These are phyloP conservation scores for Xerocomellus intermedius DNA, from an alignment of 768 basidiomycete species.

Conservation along the genomic window DNA sequence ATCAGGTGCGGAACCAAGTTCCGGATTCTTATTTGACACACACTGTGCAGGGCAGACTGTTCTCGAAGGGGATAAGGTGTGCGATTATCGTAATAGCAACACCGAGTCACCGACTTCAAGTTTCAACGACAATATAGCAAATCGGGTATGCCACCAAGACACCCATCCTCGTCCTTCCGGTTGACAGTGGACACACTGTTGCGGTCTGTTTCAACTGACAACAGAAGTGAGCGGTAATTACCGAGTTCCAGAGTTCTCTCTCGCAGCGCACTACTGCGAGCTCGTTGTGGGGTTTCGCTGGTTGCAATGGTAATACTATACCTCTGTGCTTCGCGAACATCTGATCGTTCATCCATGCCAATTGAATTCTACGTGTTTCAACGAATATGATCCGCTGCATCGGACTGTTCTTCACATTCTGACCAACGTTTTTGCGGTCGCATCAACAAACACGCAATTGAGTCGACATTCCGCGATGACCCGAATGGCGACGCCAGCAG, in stretches of 20 bases:
- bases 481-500: conserved; percentile 5
- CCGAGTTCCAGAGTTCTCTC: not conserved
- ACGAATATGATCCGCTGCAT: conserved; percentile 4
- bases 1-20: not conserved
- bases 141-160: not conserved
- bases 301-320: not conserved
- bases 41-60: not conserved
- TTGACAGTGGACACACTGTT: not conserved
- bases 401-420: not conserved
- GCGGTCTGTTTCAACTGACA: not conserved
- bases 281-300: not conserved
- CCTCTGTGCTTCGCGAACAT: not conserved
- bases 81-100: conserved; percentile 11
- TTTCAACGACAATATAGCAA: conserved; percentile 6
- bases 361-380: conserved; percentile 13
- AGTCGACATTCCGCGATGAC: conserved; percentile 3
- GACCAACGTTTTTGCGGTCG: not conserved
- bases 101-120: not conserved
- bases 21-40: conserved; percentile 1
- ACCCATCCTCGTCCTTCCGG: not conserved
- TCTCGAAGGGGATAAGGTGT: not conserved
- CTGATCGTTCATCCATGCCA: not conserved
- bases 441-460: not conserved
- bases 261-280: not conserved
- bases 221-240: conserved; percentile 5